Conservation (phyloP, 192 early-diverging fungal species). For the Entomortierella chlamydospora region DNA sequence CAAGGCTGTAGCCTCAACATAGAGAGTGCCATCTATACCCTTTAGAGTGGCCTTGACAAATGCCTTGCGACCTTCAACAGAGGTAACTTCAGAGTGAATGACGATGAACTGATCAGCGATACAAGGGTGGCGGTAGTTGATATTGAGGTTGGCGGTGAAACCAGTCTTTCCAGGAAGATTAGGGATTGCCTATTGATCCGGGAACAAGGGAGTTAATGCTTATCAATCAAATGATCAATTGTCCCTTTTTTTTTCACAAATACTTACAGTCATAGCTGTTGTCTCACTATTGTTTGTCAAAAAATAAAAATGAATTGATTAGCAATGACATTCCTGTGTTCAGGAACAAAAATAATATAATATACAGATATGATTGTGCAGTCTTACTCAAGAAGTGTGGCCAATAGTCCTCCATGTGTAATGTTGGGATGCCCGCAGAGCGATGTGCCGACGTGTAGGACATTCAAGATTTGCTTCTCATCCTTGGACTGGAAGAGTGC, state of each 20-base stretch:
- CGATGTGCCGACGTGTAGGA: slow-evolving; percentile 75
- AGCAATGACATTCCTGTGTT: too few species aligned
- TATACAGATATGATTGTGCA: too few species aligned
- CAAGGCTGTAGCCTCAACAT: slow-evolving; percentile 75
- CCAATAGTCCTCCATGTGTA: slow-evolving; percentile 81
- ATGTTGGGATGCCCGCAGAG: slow-evolving; percentile 85
- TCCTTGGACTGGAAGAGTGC: slow-evolving; percentile 65
- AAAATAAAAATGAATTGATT: neutral
- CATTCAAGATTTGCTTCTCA: slow-evolving; percentile 41
- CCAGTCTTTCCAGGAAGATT: slow-evolving; percentile 74
- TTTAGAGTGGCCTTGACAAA: slow-evolving; percentile 72
- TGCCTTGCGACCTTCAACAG: slow-evolving; percentile 77
- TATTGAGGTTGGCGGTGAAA: slow-evolving; percentile 80
- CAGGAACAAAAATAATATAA: too few species aligned
- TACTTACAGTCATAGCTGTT: slow-evolving; percentile 52
- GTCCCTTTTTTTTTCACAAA: too few species aligned
- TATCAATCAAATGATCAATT: neutral
- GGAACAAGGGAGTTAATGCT: neutral
- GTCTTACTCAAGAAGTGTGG: slow-evolving; percentile 67
- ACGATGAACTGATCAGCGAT: slow-evolving; percentile 71
- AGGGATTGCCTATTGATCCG: slow-evolving; percentile 54
- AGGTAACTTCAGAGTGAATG: slow-evolving; percentile 62
- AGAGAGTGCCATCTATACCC: slow-evolving; percentile 63
- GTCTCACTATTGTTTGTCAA: slow-evolving; percentile 32
- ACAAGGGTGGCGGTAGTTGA: slow-evolving; percentile 79